phyloP scores from a whole-genome alignment of 371 early-diverging fungal species.

The Entomophthora muscae region DNA sequence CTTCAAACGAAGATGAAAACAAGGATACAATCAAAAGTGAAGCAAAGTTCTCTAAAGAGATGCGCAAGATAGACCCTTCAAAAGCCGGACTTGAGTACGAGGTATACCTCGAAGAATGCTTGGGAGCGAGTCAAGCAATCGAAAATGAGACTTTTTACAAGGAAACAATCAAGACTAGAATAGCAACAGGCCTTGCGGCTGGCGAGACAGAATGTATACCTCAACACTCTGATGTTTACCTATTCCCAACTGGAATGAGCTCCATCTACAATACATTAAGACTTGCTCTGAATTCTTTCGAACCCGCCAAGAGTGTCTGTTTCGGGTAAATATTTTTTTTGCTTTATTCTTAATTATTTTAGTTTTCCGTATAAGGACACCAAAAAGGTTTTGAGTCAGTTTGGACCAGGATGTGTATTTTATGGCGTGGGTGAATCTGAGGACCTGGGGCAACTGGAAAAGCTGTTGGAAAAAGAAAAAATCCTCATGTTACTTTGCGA shows the following conservation, averaged over 20 bases:
- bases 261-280: constrained; percentile 78
- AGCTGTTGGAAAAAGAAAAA: constrained; percentile 29
- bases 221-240: constrained; percentile 51
- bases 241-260: constrained; percentile 82
- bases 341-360: not conserved
- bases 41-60: not conserved
- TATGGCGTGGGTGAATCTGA: constrained; percentile 58
- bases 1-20: not conserved
- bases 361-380: constrained; percentile 85
- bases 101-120: constrained; percentile 76
- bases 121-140: constrained; percentile 72
- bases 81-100: constrained; percentile 22
- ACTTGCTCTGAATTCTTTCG: constrained; percentile 24
- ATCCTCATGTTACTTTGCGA: constrained; percentile 76
- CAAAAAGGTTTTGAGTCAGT: constrained; percentile 83
- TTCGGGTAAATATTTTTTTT: constrained; percentile 48
- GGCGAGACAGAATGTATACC: constrained; percentile 24
- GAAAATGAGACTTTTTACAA: constrained; percentile 54
- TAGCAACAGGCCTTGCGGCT: constrained; percentile 56
- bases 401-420: constrained; percentile 75
- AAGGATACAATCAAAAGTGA: constrained; percentile 1
- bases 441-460: constrained; percentile 52
- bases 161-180: constrained; percentile 45
- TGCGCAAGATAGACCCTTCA: not conserved
- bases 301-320: constrained; percentile 54